A percentile compares a stretch with the other conserved stretches of the same genome.
These are phyloP conservation scores for Incumbomyces delicatus DNA, from an alignment of 2,329 filamentous ascomycete genomes.

Conservation along the genomic window DNA sequence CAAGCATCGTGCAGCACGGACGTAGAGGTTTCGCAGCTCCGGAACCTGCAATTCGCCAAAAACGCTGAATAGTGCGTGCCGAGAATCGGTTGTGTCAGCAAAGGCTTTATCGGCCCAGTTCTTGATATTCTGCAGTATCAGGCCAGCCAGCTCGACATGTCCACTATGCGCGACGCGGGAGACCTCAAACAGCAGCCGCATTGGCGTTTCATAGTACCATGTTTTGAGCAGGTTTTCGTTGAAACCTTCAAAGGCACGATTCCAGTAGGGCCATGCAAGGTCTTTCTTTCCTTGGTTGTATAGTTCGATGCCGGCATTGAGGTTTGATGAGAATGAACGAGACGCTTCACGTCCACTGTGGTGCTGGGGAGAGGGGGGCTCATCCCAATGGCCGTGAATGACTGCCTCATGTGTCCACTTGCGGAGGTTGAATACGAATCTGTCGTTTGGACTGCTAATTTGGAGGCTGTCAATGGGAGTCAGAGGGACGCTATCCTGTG, in stretches of 20 bases:
- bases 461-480: constrained; percentile 7
- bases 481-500: background rate
- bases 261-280: constrained; percentile 11
- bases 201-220: constrained; percentile 16
- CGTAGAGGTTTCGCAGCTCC: constrained; percentile 11
- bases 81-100: constrained; percentile 9
- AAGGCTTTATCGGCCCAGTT: constrained; percentile 9
- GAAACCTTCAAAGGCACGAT: constrained; percentile 10
- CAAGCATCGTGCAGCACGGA: constrained; percentile 10
- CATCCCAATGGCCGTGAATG: constrained; percentile 11
- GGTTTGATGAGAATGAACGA: constrained; percentile 8
- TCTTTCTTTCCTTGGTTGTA: constrained; percentile 10
- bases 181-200: constrained; percentile 15
- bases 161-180: constrained; percentile 11
- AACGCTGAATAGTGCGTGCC: constrained; percentile 11
- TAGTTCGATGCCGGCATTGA: constrained; percentile 12
- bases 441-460: constrained; percentile 5
- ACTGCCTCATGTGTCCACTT: constrained; percentile 14
- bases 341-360: constrained; percentile 10
- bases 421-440: constrained; percentile 12
- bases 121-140: constrained; percentile 8
- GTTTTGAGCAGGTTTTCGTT: constrained; percentile 13
- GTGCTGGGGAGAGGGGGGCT: constrained; percentile 6
- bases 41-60: constrained; percentile 11
- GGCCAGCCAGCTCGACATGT: constrained; percentile 7